These are phyloP conservation scores for Deinandra increscens DNA, from an alignment of 129 eudicot genomes.

Conservation along the genomic window DNA sequence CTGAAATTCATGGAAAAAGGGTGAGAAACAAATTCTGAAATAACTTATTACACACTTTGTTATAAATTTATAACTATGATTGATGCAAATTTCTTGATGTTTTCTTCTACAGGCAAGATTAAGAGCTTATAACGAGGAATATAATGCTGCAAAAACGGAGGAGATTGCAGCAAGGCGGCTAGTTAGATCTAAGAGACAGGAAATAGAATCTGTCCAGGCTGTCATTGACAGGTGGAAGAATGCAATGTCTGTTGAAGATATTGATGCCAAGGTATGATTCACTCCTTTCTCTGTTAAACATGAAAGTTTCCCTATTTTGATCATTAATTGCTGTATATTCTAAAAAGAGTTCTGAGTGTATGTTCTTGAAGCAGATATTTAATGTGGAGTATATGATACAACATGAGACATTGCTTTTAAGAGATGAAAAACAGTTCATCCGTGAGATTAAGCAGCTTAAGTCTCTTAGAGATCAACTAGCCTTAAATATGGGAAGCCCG, in stretches of 20 bases:
- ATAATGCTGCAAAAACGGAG: slow-evolving; percentile 47
- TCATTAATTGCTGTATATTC: neutral
- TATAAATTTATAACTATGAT: neutral
- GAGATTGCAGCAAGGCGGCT: slow-evolving; percentile 45
- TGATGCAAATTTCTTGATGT: slow-evolving; percentile 14
- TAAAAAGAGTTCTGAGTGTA: slow-evolving; percentile 9
- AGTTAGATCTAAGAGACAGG: slow-evolving; percentile 56
- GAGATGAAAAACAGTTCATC: slow-evolving; percentile 60
- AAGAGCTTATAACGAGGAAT: slow-evolving; percentile 30
- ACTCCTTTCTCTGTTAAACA: neutral
- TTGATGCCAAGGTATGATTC: slow-evolving; percentile 54
- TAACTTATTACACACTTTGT: neutral
- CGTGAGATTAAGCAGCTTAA: slow-evolving; percentile 67
- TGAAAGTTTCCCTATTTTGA: neutral
- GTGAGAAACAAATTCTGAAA: slow-evolving; percentile 33
- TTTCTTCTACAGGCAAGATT: slow-evolving; percentile 42
- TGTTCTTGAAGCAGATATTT: slow-evolving; percentile 43
- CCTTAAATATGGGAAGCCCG: slow-evolving; percentile 52
- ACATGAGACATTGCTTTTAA: slow-evolving; percentile 62
- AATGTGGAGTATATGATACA: slow-evolving; percentile 58
- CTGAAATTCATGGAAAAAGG: slow-evolving; percentile 37
- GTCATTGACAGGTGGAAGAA: slow-evolving; percentile 59
- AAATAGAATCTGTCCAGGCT: slow-evolving; percentile 55
- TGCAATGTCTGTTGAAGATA: slow-evolving; percentile 61
- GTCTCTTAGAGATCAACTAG: slow-evolving; percentile 49